phyloP scores from a whole-genome alignment of 2,329 filamentous ascomycete genomes.

The Apiospora marii region DNA sequence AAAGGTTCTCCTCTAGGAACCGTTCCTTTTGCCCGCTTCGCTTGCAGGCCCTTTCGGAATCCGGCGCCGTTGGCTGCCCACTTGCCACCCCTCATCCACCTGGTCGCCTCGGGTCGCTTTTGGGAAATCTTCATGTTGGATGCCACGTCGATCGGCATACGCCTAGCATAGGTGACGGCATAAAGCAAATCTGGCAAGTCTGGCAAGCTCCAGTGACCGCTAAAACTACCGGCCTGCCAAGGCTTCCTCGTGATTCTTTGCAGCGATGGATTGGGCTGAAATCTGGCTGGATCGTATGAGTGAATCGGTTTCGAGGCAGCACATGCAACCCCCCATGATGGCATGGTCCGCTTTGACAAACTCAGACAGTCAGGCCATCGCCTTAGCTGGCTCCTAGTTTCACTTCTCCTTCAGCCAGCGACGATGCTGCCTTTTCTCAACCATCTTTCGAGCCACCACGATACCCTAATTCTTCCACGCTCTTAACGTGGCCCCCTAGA shows the following conservation, averaged over 20 bases:
- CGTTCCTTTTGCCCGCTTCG: constrained; percentile 5
- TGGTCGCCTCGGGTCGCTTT: background rate
- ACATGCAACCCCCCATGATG: background rate
- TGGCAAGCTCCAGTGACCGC: background rate
- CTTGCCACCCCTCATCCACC: background rate
- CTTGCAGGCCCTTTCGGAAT: background rate
- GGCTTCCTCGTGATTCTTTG: background rate
- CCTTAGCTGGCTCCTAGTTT: background rate
- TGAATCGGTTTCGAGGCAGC: constrained; percentile 6
- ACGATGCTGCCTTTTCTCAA: background rate
- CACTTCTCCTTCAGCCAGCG: background rate
- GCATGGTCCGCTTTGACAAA: constrained; percentile 2
- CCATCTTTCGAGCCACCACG: background rate
- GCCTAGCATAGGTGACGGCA: background rate
- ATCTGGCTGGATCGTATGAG: background rate
- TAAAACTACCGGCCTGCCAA: constrained; percentile 3
- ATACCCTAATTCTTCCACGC: background rate
- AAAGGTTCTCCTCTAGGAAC: background rate
- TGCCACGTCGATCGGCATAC: constrained; percentile 3
- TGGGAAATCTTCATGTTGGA: background rate
- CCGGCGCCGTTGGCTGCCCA: background rate
- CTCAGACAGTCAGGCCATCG: background rate
- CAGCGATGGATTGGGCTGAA: background rate
- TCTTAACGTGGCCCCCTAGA: background rate
- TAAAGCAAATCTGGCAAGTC: background rate